Percentiles rank a stretch among this genome's conserved stretches.
phyloP scores from a whole-genome alignment of 1,284 basidiomycete genomes.

The Trichosporon sp. region DNA sequence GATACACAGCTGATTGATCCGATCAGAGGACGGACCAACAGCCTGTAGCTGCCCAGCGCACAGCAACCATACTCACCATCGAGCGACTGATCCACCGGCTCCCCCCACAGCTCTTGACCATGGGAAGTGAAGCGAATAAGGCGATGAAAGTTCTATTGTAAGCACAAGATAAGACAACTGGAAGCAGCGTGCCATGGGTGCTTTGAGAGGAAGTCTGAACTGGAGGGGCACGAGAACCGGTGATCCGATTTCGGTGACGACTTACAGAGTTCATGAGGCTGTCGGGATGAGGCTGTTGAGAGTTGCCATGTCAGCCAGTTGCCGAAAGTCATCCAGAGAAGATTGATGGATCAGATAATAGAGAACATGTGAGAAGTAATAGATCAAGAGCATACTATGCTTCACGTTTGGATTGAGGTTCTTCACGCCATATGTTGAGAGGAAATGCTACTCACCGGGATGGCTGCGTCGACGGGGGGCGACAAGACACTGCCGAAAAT shows the following conservation, averaged over 20 bases:
- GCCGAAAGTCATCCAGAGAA: background rate
- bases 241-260: no score
- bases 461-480: background rate
- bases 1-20: background rate
- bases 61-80: conserved; percentile 25
- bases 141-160: conserved; percentile 21
- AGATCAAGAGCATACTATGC: background rate
- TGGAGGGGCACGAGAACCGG: no score
- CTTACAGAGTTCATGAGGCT: no score
- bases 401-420: conserved; percentile 1
- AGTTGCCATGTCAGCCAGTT: background rate
- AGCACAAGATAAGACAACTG: background rate
- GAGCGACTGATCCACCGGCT: conserved; percentile 27
- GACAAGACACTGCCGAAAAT: background rate
- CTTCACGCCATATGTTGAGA: background rate
- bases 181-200: background rate
- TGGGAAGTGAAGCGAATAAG: conserved; percentile 31
- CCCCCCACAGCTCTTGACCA: conserved; percentile 23
- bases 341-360: background rate
- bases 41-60: no score
- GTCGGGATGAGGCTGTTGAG: background rate
- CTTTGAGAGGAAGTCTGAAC: background rate
- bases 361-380: conserved; percentile 1
- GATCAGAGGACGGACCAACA: background rate
- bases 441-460: background rate